Conservation (phyloP, 192 early-diverging fungal species). For the Dissophora globulifera region DNA sequence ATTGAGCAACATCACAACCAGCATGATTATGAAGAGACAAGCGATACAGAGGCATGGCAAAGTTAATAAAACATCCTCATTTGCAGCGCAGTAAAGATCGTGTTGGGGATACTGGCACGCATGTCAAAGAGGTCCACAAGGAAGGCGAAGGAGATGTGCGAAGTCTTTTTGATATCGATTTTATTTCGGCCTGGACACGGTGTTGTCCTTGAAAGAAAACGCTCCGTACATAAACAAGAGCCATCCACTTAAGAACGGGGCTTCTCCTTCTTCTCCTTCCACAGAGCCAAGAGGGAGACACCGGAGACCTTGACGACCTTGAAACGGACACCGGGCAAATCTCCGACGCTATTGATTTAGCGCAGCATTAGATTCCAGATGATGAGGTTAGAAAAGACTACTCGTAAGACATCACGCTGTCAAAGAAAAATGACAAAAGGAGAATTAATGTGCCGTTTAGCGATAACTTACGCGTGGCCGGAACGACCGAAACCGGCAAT, state of each 20-base stretch:
- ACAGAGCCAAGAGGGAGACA: constrained; percentile 98
- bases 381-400: too few relatives aligned
- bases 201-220: constrained; percentile 4
- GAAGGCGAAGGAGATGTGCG: too few relatives aligned
- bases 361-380: too few relatives aligned
- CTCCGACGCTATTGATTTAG: constrained; percentile 72
- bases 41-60: constrained; percentile 49
- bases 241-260: constrained; percentile 81
- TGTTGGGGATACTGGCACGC: too few relatives aligned
- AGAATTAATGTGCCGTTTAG: too few relatives aligned
- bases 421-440: not conserved
- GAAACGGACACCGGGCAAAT: constrained; percentile 99
- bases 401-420: not conserved
- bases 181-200: constrained; percentile 30
- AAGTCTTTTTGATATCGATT: constrained; percentile 40
- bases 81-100: constrained; percentile 2
- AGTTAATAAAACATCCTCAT: not conserved
- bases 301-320: constrained; percentile 99
- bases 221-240: constrained; percentile 18
- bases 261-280: constrained; percentile 99
- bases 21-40: constrained; percentile 36
- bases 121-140: too few relatives aligned
- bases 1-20: constrained; percentile 2
- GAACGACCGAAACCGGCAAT: constrained; percentile 99
- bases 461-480: constrained; percentile 91